These are phyloP conservation scores for Magnaporthiopsis incrustans DNA, from an alignment of 2,329 filamentous ascomycete genomes.

Conservation along the genomic window DNA sequence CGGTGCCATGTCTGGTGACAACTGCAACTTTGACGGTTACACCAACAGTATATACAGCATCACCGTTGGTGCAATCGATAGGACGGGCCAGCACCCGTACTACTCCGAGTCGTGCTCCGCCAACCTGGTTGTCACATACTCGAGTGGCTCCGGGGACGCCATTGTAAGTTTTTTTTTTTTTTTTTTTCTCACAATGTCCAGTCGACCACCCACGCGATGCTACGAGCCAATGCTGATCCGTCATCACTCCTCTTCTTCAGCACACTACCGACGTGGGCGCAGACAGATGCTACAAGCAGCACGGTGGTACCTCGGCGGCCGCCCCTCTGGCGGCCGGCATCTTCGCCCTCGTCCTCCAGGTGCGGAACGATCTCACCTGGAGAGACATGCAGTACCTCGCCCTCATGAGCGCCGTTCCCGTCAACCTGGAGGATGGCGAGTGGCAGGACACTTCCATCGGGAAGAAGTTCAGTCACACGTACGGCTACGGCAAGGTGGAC, in stretches of 20 bases:
- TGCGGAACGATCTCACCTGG: conserved; percentile 83
- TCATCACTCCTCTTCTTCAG: conserved; percentile 21
- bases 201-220: neutral
- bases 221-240: neutral
- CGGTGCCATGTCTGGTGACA: conserved; percentile 77
- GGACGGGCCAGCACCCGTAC: conserved; percentile 80
- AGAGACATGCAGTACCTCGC: conserved; percentile 90
- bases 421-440: conserved; percentile 63
- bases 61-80: conserved; percentile 87
- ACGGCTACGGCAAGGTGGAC: conserved; percentile 93
- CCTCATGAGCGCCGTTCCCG: conserved; percentile 72
- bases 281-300: conserved; percentile 69
- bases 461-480: conserved; percentile 87
- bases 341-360: conserved; percentile 77
- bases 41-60: conserved; percentile 99
- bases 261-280: conserved; percentile 92
- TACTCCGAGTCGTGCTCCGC: conserved; percentile 97
- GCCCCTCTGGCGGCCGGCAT: conserved; percentile 89
- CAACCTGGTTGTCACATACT: conserved; percentile 92
- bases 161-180: conserved; percentile 37
- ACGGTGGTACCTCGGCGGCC: conserved; percentile 92
- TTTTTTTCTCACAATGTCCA: too few species aligned
- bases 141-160: conserved; percentile 77
- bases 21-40: conserved; percentile 99
- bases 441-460: conserved; percentile 79